Evolutionary conservation across 2,329 filamentous ascomycete genomes (phyloP).

Genomic region (Malbranchea cinnamomea): DNA sequence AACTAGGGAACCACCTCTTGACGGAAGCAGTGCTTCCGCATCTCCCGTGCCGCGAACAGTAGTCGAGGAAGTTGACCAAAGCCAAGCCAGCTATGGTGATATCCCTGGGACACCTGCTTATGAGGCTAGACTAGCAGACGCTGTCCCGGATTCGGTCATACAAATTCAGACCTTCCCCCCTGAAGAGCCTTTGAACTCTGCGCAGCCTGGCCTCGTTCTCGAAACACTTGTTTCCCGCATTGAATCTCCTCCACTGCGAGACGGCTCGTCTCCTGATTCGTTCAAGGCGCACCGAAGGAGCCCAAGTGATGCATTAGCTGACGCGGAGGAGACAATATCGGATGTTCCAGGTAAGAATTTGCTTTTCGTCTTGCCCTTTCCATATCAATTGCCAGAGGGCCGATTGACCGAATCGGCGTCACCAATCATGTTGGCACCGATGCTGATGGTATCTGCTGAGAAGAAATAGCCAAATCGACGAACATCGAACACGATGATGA

Average conservation of each 20-base stretch:
- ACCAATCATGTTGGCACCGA: conserved; percentile 40
- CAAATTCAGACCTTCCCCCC: conserved; percentile 19
- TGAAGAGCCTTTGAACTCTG: conserved; percentile 1
- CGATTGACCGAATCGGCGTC: conserved; percentile 49
- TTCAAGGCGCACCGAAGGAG: conserved; percentile 23
- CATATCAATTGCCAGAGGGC: conserved; percentile 28
- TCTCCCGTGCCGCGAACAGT: conserved; percentile 43
- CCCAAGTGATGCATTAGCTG: conserved; percentile 29
- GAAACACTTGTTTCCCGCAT: conserved; percentile 31
- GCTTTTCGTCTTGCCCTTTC: conserved; percentile 19
- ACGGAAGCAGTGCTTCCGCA: no score
- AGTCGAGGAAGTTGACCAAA: conserved; percentile 46
- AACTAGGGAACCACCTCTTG: no score
- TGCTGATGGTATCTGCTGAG: conserved; percentile 40
- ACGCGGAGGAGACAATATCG: conserved; percentile 26
- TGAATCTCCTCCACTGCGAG: conserved; percentile 24
- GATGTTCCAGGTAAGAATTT: conserved; percentile 41
- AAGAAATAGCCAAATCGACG: conserved; percentile 34
- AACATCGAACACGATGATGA: conserved; percentile 49
- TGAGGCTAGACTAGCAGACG: conserved; percentile 42
- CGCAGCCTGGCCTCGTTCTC: conserved; percentile 18
- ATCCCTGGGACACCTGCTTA: conserved; percentile 46
- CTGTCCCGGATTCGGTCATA: conserved; percentile 43
- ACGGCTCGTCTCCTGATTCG: conserved; percentile 13
- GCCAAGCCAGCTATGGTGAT: conserved; percentile 43